Evolutionary conservation across 2,329 filamentous ascomycete genomes (phyloP), one percentile per base, ranked within the genome.

Genomic region (Calonectria multiphialidica): DNA sequence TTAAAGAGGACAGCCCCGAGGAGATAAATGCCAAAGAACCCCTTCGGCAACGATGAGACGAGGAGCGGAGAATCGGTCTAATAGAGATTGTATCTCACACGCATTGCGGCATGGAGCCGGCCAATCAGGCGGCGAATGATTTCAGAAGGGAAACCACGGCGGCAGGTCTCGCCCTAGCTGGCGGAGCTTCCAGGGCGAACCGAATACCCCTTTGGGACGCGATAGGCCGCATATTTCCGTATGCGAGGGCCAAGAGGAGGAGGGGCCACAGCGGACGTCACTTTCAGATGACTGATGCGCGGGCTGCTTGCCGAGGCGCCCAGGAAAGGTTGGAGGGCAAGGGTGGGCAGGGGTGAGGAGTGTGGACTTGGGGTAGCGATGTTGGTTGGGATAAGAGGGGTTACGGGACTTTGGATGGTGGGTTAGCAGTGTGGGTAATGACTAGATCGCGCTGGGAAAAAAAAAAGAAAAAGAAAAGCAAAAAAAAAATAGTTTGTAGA

Each of bases 231-330:
- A 18, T 28, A 23, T 28, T 21, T 28, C 37, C 25, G 45, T 42
- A 33, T 40, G 53, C 53, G 53, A 59, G 53, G 37, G 35, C 53
- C 53, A 37, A 59, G 25, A 33, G 57, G 25, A 59, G 25, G 23
- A 45, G 25, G 35, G 35, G 45, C 21, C 33, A 30, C 16, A 28
- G 37, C 68, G 62, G 35, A 72, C 65, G 75, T 65, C 72, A 77
- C 75, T 67, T 49, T 66, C 70, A 71, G 53, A 70, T 74, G 71
- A 57, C 66, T 72, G 61, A 15, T 23, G 47, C 45, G 33, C 65
- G 66, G 16, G 25, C 16, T 16, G 33, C 21, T 40, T 74, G 57
- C 74, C 72, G 76, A 78, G 75, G 74, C 49, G 72, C 50, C 50
- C 63, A 57, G 64, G 44, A 45, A 30, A 18, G 40, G 33, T 5